Base-by-base conservation (phyloP, 257 asterid genomes). In the Nyctanthes arbortristis region DNA sequence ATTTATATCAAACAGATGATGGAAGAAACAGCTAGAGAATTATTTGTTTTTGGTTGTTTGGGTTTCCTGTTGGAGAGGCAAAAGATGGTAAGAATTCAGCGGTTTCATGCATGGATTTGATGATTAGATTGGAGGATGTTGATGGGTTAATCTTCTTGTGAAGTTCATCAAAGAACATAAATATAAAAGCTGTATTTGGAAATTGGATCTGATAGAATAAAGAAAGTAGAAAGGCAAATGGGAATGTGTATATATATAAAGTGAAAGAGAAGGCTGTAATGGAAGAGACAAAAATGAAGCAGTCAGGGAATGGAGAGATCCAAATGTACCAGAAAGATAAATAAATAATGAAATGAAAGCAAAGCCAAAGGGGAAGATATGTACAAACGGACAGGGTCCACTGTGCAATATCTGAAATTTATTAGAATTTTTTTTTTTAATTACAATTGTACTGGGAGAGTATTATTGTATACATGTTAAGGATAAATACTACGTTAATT, bases 61-160 rank as follows among this genome's bases (percentile, higher is more conserved):
- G 75, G 77, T 84, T 80, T 78, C 83, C 83, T 78, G 68, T 58
- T 24, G 79, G n/a, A 74, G 81, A 80, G 85, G 86, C 72, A 70
- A 81, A 87, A 76, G 82, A 68, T 49, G 29, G 32, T 47, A 66
- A 57, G 31, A 61, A 80, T 77, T 84, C 67, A 81, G 73, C 79
- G 82, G 72, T 81, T 77, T 87, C 94, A 83, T 85, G 95, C 85
- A 78, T 78, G 86, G 74, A 72, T 67, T 72, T 82, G 82, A 71
- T 70, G 39, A 63, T 75, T 20, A 69, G 81, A 63, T 68, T 82
- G 55, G 82, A 69, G 61, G 85, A 68, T 73, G 85, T 77, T 76
- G 78, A 80, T 39, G 79, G 71, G 79, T 14, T 70, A 28, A 69
- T 68, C 35, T n/a, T 69, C 89, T 77, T 84, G 89, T 86, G 96